phyloP scores from a whole-genome alignment of 257 asterid genomes.

The Cinchona pubescens region DNA sequence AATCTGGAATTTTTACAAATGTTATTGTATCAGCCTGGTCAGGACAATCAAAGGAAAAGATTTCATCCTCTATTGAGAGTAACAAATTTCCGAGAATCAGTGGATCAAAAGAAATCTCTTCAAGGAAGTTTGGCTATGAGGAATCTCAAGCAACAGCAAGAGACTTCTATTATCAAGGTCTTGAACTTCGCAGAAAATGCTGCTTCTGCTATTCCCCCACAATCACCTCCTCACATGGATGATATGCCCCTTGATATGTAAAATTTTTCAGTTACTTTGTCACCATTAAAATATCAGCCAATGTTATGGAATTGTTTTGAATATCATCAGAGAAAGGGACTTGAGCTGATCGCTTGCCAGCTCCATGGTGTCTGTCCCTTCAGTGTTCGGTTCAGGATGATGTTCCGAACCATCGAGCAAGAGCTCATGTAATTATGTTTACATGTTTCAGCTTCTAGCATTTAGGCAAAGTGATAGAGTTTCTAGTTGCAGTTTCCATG shows the following conservation, averaged over 20 bases:
- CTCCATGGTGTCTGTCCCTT: neutral
- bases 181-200: slow-evolving; percentile 1
- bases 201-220: slow-evolving; percentile 16
- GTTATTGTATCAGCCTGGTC: slow-evolving; percentile 25
- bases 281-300: neutral
- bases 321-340: neutral
- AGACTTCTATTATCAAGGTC: no score
- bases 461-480: neutral
- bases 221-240: slow-evolving; percentile 21
- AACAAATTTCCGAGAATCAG: neutral
- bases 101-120: slow-evolving; percentile 8
- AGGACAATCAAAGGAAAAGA: slow-evolving; percentile 3
- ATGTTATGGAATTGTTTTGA: neutral
- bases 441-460: neutral
- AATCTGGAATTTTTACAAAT: slow-evolving; percentile 38
- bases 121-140: slow-evolving; percentile 19
- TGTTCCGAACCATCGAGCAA: neutral
- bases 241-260: neutral
- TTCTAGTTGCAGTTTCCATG: neutral
- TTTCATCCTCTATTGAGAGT: neutral
- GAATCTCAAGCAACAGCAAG: slow-evolving; percentile 12
- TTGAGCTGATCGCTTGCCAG: neutral
- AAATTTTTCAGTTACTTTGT: neutral
- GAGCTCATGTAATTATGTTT: neutral
- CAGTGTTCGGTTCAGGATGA: neutral